Base-by-base conservation (phyloP, 345 rosid genomes). In the Durio zibethinus region DNA sequence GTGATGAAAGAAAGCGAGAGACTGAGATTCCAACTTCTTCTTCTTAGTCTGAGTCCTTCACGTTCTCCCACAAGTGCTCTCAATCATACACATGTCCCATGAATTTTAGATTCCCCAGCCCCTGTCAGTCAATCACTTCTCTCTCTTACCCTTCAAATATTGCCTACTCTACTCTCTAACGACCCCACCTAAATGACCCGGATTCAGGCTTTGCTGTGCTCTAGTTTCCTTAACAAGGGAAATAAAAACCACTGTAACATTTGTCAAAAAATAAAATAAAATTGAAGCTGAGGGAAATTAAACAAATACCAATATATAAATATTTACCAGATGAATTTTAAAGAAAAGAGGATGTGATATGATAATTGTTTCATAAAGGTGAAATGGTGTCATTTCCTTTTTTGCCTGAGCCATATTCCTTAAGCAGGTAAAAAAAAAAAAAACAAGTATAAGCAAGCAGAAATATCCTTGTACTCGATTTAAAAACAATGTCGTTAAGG, bases 1-100 rank as follows among this genome's bases (percentile, higher is more conserved):
- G n/a, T n/a, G n/a, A n/a, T n/a, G n/a, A n/a, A n/a, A n/a, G n/a
- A n/a, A n/a, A n/a, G n/a, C n/a, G n/a, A 82, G 78, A 50, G 77
- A 63, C 48, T 65, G 81, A 80, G 85, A 80, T 81, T 84, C 84
- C 84, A 79, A 64, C 11, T 75, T 64, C 63, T 59, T 71, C 40
- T 77, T 60, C n/a, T 14, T 7, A 27, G 35, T 59, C 64, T 10
- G 57, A 72, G 71, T 67, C 80, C 80, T 35, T 78, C 85, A 85
- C 87, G 85, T 82, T 85, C 83, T 73, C 79, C 83, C 83, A 76
- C 83, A 75, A 78, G 87, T 67, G 71, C 77, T 72, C 50, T 72
- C 82, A 80, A 80, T 50, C 54, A 50, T 50, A 50, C 54, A 50
- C 38, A 29, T 60, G 65, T 83, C 80, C 85, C 85, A 79, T 47